Base-by-base conservation (phyloP, 129 eudicot species). In the Flaveria brownii region DNA sequence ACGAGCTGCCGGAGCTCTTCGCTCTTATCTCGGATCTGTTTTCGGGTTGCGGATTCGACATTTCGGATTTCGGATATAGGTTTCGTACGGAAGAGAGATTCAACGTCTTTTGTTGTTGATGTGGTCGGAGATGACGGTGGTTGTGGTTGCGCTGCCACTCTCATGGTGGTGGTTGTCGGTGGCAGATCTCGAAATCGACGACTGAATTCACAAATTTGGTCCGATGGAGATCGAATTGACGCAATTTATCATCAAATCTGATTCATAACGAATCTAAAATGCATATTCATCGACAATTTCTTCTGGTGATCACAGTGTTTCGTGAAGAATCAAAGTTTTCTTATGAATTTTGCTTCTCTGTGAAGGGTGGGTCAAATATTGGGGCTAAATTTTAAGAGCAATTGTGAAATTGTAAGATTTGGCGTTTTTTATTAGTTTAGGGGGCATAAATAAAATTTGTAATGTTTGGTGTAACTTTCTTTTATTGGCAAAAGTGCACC, bases 1-100 rank as follows among this genome's bases (percentile, higher is more conserved):
- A 94, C 91, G n/a, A 94, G 85, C 65, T 91, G 98, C 36, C 98
- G 96, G 73, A 94, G 97, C 85, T 91, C 97, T 81, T 89, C 89
- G 82, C 91, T 88, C 83, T 91, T 94, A 26, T 86, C 91, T 9
- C 81, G 84, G 93, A 91, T 94, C 88, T 91, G 96, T 20, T 83
- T 87, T 45, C 96, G 78, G 45, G 96, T 91, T 68, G 89, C 70
- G 16, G 90, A 59, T 74, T 89, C 97, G 20, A 87, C 79, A 20
- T 77, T 83, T 57, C 97, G 88, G 88, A 94, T 94, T 70, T 91
- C 97, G n/a, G 96, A 81, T 1, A 94, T 84, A 2, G 97, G 93
- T 56, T 89, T 91, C 10, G 88, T 76, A 0, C 97, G 88, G 83
- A 94, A 94, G 71, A 94, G 82, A 6, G 90, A 84, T 20, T 94